Evolutionary conservation across 2,329 filamentous ascomycete species (phyloP), one percentile per base, ranked within the genome.

Genomic region (Alternaria brassicicola): DNA sequence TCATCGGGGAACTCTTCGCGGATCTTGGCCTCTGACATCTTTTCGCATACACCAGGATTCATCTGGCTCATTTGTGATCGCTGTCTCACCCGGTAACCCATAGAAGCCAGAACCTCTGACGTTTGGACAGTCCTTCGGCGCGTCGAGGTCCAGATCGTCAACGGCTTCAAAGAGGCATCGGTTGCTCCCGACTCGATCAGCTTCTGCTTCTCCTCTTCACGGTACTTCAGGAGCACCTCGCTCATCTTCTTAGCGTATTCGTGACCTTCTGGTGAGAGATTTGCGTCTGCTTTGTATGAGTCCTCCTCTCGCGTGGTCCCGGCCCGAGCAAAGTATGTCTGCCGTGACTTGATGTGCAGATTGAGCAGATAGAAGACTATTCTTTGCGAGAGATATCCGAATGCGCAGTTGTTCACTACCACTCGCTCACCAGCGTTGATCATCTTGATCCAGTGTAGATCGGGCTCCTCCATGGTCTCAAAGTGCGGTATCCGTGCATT

Each of bases 331-430:
- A 98, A 98, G 78, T 96, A 98, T 6, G 93, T 98, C 62, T 92
- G 92, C 55, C 94, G 88, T 47, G 90, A 90, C 78, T 99, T 98
- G 82, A 97, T 97, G 78, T 99, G 95, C 23, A 98, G 83, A 72
- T 99, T 99, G 73, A 97, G 91, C 45, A 99, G 87, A 78, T 98
- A 99, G 79, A 99, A 99, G 54, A 99, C 94, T 66, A 99, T 99
- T 60, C 95, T 88, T 76, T 99, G 93, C 0, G 93, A 96, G 30
- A 99, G 85, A 74, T 99, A 99, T 69, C 93, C 94, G 77, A 99
- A 98, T 73, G 90, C 93, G 75, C 95, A 91, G 67, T 98, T 97
- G 81, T 99, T 99, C 78, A 98, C 94, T 69, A 94, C 90, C 73
- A 99, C 90, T 66, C 92, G 88, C 73, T 94, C 88, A 42, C 95